These are phyloP conservation scores for Monosporozyma aerobia DNA, from an alignment of 805 yeast genomes.

Conservation along the genomic window DNA sequence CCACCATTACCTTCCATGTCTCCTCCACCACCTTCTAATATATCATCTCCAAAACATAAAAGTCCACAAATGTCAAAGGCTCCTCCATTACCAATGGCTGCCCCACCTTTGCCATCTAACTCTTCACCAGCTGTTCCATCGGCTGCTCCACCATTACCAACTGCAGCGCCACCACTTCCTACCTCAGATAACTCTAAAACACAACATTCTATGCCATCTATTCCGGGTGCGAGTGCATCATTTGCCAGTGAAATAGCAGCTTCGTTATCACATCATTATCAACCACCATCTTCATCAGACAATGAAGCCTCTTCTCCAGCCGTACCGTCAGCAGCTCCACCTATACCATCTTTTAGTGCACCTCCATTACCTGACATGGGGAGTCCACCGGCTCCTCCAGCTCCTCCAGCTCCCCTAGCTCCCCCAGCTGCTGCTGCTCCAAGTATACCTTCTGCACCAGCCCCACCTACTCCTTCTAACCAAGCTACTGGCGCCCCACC, in stretches of 20 bases:
- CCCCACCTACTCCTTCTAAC: constrained; percentile 11
- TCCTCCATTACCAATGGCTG: constrained; percentile 18
- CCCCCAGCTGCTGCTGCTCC: neutral
- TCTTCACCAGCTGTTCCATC: constrained; percentile 6
- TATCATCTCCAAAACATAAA: constrained; percentile 9
- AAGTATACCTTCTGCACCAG: constrained; percentile 6
- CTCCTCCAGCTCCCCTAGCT: constrained; percentile 4
- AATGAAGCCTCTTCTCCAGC: neutral
- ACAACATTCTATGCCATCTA: constrained; percentile 5
- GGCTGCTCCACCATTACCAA: constrained; percentile 9
- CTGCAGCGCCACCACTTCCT: constrained; percentile 9
- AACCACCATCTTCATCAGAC: neutral
- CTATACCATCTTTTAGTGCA: constrained; percentile 11
- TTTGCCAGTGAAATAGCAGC: constrained; percentile 2
- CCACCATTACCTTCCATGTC: constrained; percentile 8
- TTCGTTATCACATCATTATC: neutral
- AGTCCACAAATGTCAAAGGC: neutral
- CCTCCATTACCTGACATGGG: constrained; percentile 2
- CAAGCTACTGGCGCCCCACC: constrained; percentile 6
- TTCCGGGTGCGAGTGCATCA: constrained; percentile 10
- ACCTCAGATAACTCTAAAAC: constrained; percentile 5
- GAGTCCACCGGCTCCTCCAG: constrained; percentile 2
- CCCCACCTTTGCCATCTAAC: constrained; percentile 23
- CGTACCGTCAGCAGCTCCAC: constrained; percentile 7
- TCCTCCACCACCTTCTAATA: constrained; percentile 13